Evolutionary conservation across 192 early-diverging fungal species (phyloP).

Genomic region (Linnemannia hyalina): DNA sequence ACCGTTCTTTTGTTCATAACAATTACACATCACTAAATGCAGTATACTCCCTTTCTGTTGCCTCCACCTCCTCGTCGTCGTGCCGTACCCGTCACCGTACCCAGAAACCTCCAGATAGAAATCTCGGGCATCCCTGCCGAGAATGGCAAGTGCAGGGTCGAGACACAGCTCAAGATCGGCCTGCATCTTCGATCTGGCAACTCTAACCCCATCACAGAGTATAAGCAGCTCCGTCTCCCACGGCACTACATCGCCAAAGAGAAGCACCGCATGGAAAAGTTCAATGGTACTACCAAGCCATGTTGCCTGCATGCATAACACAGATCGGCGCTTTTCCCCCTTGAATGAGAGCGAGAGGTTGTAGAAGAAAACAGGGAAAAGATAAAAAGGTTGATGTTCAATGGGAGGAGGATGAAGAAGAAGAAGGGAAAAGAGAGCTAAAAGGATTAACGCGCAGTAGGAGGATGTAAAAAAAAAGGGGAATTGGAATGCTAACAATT

Average conservation of each 20-base stretch:
- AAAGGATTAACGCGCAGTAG: too few relatives aligned
- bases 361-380: too few relatives aligned
- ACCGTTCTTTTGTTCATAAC: not conserved
- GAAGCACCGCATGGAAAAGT: conserved; percentile 70
- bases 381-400: too few relatives aligned
- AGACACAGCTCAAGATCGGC: conserved; percentile 88
- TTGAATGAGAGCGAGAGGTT: too few relatives aligned
- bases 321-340: too few relatives aligned
- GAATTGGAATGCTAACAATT: not conserved
- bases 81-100: not conserved
- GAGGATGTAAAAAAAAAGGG: not conserved
- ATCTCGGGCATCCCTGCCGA: conserved; percentile 56
- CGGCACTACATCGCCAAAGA: conserved; percentile 79
- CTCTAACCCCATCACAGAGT: conserved; percentile 68
- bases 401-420: too few relatives aligned
- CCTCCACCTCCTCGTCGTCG: conserved; percentile 2
- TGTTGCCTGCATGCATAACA: too few relatives aligned
- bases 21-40: conserved; percentile 9
- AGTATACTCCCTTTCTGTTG: conserved; percentile 18
- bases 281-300: conserved; percentile 38
- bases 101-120: conserved; percentile 33
- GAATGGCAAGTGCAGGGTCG: conserved; percentile 77
- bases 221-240: conserved; percentile 81
- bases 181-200: conserved; percentile 69
- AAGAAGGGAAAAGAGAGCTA: too few relatives aligned